Evolutionary conservation across 192 early-diverging fungal genomes (phyloP).

Genomic region (Mortierella alpina): DNA sequence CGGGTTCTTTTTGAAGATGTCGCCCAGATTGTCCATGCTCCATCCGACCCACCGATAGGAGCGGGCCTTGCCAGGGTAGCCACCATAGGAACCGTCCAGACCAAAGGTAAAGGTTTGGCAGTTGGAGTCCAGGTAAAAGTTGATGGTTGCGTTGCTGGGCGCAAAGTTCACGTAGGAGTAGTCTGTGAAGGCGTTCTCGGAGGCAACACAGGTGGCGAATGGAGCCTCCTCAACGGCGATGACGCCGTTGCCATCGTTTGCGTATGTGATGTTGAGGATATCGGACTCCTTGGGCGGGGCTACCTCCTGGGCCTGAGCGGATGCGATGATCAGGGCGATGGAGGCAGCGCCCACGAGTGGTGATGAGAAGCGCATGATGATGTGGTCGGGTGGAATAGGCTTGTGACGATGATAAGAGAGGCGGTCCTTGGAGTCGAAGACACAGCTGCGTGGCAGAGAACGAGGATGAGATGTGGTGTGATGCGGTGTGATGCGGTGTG

Average conservation of each 20-base stretch:
- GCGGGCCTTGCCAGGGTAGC: conserved; percentile 36
- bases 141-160: conserved; percentile 46
- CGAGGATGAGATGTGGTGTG: background rate
- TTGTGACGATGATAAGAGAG: background rate
- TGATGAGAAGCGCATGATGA: conserved; percentile 29
- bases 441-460: background rate
- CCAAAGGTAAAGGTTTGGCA: conserved; percentile 41
- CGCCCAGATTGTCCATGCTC: conserved; percentile 27
- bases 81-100: conserved; percentile 46
- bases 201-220: conserved; percentile 38
- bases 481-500: no score
- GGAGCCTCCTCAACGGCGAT: conserved; percentile 21
- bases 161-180: conserved; percentile 45
- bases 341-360: conserved; percentile 32
- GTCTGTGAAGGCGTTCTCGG: conserved; percentile 20
- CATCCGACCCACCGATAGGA: conserved; percentile 48
- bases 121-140: conserved; percentile 44
- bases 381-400: background rate
- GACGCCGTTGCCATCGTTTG: conserved; percentile 29
- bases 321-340: conserved; percentile 11
- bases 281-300: conserved; percentile 9
- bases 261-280: conserved; percentile 25
- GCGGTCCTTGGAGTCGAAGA: background rate
- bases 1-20: conserved; percentile 31
- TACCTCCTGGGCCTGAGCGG: conserved; percentile 29